Base-by-base conservation (phyloP, 2,329 filamentous ascomycete species). In the Fonsecaea erecta region DNA sequence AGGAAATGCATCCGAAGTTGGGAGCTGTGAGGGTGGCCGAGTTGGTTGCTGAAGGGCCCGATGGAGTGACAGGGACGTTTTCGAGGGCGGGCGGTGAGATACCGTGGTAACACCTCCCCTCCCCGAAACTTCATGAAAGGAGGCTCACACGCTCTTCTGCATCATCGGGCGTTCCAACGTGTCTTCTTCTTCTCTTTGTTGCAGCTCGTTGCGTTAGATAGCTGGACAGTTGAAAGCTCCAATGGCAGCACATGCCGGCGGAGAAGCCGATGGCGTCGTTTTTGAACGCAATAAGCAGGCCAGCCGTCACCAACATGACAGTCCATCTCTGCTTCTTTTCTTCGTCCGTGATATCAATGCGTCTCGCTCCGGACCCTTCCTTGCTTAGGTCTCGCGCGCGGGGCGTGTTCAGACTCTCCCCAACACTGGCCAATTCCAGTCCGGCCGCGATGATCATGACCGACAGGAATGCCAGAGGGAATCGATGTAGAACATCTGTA, bases 381-480 rank as follows among this genome's bases (percentile, higher is more conserved):
- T 84, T 76, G 59, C 78, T 77, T 26, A 88, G 78, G 80, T 83
- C 84, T 72, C 81, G 83, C 71, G 90, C 90, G 78, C 77, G 86
- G 1, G 85, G 86, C n/a, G 90, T 86, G 73, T 96, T 96, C 40
- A 97, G 80, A 65, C 88, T 91, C 75, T 93, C 89, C 0, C 92
- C 93, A 0, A 95, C 93, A 73, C 91, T 91, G 24, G 91, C 90
- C 14, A 98, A 82, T 77, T 98, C 94, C 52, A 97, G 80, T 0
- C 94, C 95, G 0, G 94, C 91, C 0, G 92, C 93, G 30, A 97
- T 83, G 1, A 98, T 93, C 86, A 97, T 93, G 62, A 98, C 84
- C 0, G 92, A 93, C 0, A 98, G 82, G 0, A 97, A 78, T 3
- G 87, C 86, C 66, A 85, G 87, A 0, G 95, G 94, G 72, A 97